Evolutionary conservation across 2,329 filamentous ascomycete genomes (phyloP).

Genomic region (Penicillium sp.): DNA sequence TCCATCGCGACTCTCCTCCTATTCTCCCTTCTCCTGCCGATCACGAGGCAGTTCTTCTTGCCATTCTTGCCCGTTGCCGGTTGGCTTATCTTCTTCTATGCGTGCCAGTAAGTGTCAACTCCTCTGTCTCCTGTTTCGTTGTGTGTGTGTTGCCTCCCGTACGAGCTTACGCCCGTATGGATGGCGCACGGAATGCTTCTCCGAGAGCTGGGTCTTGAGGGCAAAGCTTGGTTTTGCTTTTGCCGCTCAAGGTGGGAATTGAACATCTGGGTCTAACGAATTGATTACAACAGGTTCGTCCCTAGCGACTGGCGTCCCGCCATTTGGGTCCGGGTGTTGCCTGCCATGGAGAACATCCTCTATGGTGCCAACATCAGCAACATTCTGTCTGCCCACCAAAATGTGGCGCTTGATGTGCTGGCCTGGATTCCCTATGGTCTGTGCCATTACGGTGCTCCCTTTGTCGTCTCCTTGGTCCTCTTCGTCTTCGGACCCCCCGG

Average conservation of each 20-base stretch:
- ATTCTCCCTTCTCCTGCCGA: conserved; percentile 76
- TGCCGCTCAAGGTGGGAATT: neutral
- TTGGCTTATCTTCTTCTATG: conserved; percentile 91
- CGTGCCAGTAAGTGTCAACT: conserved; percentile 75
- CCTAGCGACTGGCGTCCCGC: conserved; percentile 85
- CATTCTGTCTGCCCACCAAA: conserved; percentile 88
- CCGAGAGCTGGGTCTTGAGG: neutral
- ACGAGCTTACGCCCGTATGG: conserved; percentile 3
- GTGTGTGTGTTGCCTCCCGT: neutral
- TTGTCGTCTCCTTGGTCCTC: conserved; percentile 76
- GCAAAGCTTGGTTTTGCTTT: neutral
- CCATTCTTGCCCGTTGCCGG: conserved; percentile 83
- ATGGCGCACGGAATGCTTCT: conserved; percentile 10
- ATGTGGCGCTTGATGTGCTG: conserved; percentile 80
- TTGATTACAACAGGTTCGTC: conserved; percentile 71
- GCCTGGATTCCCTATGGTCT: conserved; percentile 95
- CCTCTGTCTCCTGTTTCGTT: neutral
- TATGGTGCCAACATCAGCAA: conserved; percentile 97
- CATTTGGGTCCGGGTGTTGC: conserved; percentile 94
- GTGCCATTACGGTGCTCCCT: conserved; percentile 85
- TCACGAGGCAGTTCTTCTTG: conserved; percentile 88
- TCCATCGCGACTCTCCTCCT: conserved; percentile 70
- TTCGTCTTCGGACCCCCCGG: conserved; percentile 90
- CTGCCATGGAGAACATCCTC: conserved; percentile 92
- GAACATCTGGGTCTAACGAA: conserved; percentile 26